phyloP scores from a whole-genome alignment of 257 asterid species.

The Nicotiana tabacum region DNA sequence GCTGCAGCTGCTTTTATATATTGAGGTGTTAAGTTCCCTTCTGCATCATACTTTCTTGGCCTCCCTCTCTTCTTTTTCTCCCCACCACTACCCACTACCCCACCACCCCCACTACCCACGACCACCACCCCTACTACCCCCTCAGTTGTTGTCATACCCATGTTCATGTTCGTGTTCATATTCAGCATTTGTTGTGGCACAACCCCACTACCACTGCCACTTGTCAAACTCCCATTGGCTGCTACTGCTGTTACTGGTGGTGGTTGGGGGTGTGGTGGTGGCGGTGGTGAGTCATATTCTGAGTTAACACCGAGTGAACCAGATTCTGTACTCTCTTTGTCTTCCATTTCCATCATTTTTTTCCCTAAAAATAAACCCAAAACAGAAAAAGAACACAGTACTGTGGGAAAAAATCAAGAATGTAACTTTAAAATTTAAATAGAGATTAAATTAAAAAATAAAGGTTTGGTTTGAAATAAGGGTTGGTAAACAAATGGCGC shows the following conservation, averaged over 20 bases:
- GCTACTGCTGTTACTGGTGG: conserved; percentile 17
- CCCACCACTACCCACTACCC: conserved; percentile 23
- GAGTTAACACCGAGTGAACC: conserved; percentile 54
- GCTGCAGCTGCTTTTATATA: conserved; percentile 30
- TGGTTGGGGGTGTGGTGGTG: conserved; percentile 30
- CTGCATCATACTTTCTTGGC: conserved; percentile 80
- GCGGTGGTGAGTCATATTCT: conserved; percentile 50
- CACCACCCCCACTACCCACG: conserved; percentile 27
- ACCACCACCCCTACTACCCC: conserved; percentile 19
- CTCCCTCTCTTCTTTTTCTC: conserved; percentile 80
- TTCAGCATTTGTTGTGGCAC: conserved; percentile 29
- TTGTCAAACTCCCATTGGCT: conserved; percentile 8
- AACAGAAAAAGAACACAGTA: background rate
- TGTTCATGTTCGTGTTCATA: conserved; percentile 30
- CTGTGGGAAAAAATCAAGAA: background rate
- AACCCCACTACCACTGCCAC: conserved; percentile 24
- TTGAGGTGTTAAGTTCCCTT: conserved; percentile 66
- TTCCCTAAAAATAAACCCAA: background rate
- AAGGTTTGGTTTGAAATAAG: conserved; percentile 21
- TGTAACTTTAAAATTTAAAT: background rate
- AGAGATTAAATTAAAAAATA: background rate
- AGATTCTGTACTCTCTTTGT: conserved; percentile 63
- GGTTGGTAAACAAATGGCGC: conserved; percentile 56
- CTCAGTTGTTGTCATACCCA: background rate
- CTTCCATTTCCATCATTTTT: conserved; percentile 47